Percentiles rank a stretch among this genome's conserved stretches.
Evolutionary conservation across 805 yeast genomes (phyloP).

Genomic region (Cyberlindnera euphorbiiphila): DNA sequence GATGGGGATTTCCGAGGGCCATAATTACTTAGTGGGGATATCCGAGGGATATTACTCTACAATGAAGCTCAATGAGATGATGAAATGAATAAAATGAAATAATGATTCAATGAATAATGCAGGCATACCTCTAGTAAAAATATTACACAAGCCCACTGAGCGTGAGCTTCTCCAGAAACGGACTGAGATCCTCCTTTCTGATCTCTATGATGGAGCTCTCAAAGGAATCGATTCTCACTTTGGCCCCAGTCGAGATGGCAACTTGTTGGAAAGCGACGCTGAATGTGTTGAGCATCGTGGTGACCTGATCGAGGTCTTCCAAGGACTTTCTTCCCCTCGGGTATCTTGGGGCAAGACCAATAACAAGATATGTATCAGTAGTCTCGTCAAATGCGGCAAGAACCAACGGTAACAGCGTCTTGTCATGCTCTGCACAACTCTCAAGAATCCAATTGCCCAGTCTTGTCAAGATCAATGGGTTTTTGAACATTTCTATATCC

Average conservation of each 20-base stretch:
- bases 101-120: too few species aligned
- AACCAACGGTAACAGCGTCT: slow-evolving; percentile 70
- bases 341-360: slow-evolving; percentile 84
- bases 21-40: background rate
- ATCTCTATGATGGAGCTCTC: slow-evolving; percentile 93
- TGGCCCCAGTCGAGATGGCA: slow-evolving; percentile 79
- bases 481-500: slow-evolving; percentile 69
- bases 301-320: slow-evolving; percentile 33
- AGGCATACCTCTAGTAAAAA: background rate
- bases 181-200: slow-evolving; percentile 78
- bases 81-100: too few species aligned
- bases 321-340: slow-evolving; percentile 43
- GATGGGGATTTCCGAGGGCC: slow-evolving; percentile 1
- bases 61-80: too few species aligned
- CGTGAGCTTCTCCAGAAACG: slow-evolving; percentile 82
- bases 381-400: slow-evolving; percentile 75
- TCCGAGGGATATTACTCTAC: too few species aligned
- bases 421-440: slow-evolving; percentile 75
- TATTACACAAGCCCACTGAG: slow-evolving; percentile 56
- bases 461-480: slow-evolving; percentile 81
- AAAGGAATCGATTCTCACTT: slow-evolving; percentile 88
- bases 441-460: slow-evolving; percentile 91
- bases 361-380: slow-evolving; percentile 77
- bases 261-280: slow-evolving; percentile 90
- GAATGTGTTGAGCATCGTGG: slow-evolving; percentile 68